Conservation (phyloP, 495 filamentous ascomycete genomes). For the Immersiella caudata region DNA sequence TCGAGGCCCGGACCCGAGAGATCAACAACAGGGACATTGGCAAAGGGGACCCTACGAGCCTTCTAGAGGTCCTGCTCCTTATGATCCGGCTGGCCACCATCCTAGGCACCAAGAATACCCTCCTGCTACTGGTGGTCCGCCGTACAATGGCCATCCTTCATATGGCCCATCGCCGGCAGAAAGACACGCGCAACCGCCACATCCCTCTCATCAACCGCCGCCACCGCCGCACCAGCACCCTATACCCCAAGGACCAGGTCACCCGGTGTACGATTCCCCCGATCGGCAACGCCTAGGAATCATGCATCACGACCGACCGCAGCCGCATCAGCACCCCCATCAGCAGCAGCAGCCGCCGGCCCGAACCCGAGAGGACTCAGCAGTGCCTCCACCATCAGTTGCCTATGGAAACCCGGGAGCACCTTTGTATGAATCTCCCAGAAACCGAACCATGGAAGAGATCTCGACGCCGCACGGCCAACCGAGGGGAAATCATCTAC, state of each 20-base stretch:
- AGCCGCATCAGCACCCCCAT: constrained; percentile 40
- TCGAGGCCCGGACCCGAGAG: constrained; percentile 48
- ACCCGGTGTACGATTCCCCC: constrained; percentile 53
- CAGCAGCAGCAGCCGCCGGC: constrained; percentile 28
- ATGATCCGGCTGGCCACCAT: constrained; percentile 41
- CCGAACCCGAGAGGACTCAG: constrained; percentile 42
- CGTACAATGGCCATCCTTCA: constrained; percentile 49
- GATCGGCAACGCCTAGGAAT: constrained; percentile 45
- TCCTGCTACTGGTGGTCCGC: constrained; percentile 37
- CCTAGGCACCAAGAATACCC: constrained; percentile 51
- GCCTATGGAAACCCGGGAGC: constrained; percentile 44
- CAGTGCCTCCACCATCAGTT: constrained; percentile 47
- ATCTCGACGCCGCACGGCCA: constrained; percentile 52
- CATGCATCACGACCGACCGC: constrained; percentile 41
- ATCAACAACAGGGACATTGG: constrained; percentile 47
- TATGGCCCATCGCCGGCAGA: constrained; percentile 50
- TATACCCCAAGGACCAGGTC: constrained; percentile 38
- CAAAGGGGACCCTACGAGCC: constrained; percentile 41
- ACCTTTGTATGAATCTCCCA: constrained; percentile 41
- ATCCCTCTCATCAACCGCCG: constrained; percentile 43
- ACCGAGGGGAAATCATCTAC: constrained; percentile 46
- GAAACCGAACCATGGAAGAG: constrained; percentile 59
- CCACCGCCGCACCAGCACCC: constrained; percentile 30
- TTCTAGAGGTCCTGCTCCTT: constrained; percentile 5
- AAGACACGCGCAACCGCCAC: constrained; percentile 49